phyloP scores from a whole-genome alignment of 192 early-diverging fungal genomes.

The Podila epigama region DNA sequence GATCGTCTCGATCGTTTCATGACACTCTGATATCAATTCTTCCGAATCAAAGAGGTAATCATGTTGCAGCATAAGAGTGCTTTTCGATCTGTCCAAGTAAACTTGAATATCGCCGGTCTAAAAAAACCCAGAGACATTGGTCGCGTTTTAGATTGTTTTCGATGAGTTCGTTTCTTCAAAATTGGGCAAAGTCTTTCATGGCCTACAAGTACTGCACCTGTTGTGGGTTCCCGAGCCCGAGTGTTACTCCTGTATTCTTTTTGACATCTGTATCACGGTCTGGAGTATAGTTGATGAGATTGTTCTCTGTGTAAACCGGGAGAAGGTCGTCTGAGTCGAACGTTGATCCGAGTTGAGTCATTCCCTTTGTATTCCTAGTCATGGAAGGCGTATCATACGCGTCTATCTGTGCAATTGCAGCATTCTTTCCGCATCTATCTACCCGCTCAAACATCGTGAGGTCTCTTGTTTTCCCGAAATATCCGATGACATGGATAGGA shows the following conservation, averaged over 20 bases:
- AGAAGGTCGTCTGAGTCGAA: background rate
- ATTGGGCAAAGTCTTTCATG: background rate
- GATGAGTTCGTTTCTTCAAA: background rate
- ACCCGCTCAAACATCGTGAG: constrained; percentile 24
- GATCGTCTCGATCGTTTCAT: constrained; percentile 10
- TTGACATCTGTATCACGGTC: background rate
- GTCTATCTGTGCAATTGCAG: background rate
- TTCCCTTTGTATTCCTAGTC: background rate
- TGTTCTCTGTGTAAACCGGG: background rate
- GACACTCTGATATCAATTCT: constrained; percentile 26
- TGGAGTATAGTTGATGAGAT: too few species aligned
- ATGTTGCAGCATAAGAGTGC: constrained; percentile 32
- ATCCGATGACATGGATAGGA: constrained; percentile 25
- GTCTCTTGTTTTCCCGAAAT: constrained; percentile 28
- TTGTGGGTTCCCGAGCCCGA: background rate
- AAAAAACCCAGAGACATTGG: too few species aligned
- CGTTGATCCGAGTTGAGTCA: background rate
- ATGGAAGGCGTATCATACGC: background rate
- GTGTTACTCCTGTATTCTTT: background rate
- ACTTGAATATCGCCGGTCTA: constrained; percentile 37
- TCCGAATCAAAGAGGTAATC: constrained; percentile 23
- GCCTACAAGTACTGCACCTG: background rate
- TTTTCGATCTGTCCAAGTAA: constrained; percentile 18
- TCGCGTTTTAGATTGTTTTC: too few species aligned
- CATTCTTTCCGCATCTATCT: background rate